These are phyloP conservation scores for Gloeopeniophorella convolvens DNA, from an alignment of 768 basidiomycete genomes.

Conservation along the genomic window DNA sequence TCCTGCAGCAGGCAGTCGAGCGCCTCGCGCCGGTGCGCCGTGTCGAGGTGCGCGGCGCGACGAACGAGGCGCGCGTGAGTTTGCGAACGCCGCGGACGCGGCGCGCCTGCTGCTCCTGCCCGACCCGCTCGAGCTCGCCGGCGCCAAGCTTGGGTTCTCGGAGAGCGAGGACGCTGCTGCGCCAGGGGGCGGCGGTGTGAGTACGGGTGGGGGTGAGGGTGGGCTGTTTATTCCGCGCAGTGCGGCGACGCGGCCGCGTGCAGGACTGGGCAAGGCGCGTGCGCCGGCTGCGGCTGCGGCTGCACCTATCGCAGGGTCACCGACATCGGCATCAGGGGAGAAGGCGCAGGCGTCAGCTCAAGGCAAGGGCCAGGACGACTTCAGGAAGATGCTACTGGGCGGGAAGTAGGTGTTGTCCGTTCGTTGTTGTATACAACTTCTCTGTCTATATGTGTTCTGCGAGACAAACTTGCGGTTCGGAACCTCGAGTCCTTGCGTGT, in stretches of 20 bases:
- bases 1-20: conserved; percentile 85
- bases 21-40: conserved; percentile 66
- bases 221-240: conserved; percentile 64
- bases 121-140: conserved; percentile 69
- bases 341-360: conserved; percentile 22
- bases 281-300: conserved; percentile 22
- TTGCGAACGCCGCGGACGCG: conserved; percentile 69
- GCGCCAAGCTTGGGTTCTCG: conserved; percentile 48
- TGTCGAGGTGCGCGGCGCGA: conserved; percentile 64
- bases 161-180: conserved; percentile 42
- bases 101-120: conserved; percentile 68
- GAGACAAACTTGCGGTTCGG: too few relatives aligned
- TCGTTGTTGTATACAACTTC: background rate
- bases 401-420: conserved; percentile 15
- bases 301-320: conserved; percentile 21
- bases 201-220: conserved; percentile 33
- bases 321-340: conserved; percentile 13
- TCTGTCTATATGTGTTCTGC: too few relatives aligned
- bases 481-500: too few relatives aligned
- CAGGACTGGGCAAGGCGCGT: conserved; percentile 58
- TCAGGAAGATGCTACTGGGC: conserved; percentile 67
- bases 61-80: conserved; percentile 57
- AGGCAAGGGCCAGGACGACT: conserved; percentile 73
- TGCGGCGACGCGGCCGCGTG: conserved; percentile 59
- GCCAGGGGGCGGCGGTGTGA: conserved; percentile 25